Evolutionary conservation across 441 rosid species (phyloP).

Genomic region (Pelargonium hybrid): DNA sequence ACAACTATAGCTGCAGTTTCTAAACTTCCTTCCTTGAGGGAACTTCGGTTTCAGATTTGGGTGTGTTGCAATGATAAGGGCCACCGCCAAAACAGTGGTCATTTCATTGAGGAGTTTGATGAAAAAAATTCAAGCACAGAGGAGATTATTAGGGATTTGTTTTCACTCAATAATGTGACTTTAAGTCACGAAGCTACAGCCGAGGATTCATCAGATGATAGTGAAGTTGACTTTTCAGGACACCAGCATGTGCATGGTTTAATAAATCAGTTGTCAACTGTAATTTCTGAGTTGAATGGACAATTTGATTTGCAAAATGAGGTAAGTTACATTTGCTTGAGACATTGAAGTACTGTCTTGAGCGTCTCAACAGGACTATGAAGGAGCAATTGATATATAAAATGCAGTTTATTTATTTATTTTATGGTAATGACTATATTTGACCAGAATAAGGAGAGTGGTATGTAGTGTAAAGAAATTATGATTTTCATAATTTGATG

Average conservation of each 20-base stretch:
- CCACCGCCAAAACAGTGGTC: slow-evolving; percentile 18
- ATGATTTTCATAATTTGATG: neutral
- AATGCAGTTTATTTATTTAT: neutral
- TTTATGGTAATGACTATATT: too few species aligned
- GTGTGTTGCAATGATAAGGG: slow-evolving; percentile 44
- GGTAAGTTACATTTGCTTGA: slow-evolving; percentile 30
- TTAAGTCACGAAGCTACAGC: slow-evolving; percentile 27
- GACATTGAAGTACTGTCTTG: slow-evolving; percentile 1
- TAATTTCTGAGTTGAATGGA: slow-evolving; percentile 31
- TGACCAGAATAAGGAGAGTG: neutral
- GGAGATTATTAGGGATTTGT: slow-evolving; percentile 30
- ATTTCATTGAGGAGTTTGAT: slow-evolving; percentile 23
- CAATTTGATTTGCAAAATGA: slow-evolving; percentile 32
- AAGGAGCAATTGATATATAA: neutral
- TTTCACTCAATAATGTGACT: slow-evolving; percentile 21
- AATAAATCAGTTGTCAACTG: slow-evolving; percentile 26
- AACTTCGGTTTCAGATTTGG: slow-evolving; percentile 69
- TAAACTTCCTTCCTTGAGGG: slow-evolving; percentile 55
- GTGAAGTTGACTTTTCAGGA: slow-evolving; percentile 55
- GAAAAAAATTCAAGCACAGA: slow-evolving; percentile 31
- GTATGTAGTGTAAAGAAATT: neutral
- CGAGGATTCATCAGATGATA: slow-evolving; percentile 45
- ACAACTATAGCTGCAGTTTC: slow-evolving; percentile 64
- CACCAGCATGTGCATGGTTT: slow-evolving; percentile 32
- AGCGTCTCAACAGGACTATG: neutral